Conservation (phyloP, 331 rosid species). For the Prunus yedoensis region DNA sequence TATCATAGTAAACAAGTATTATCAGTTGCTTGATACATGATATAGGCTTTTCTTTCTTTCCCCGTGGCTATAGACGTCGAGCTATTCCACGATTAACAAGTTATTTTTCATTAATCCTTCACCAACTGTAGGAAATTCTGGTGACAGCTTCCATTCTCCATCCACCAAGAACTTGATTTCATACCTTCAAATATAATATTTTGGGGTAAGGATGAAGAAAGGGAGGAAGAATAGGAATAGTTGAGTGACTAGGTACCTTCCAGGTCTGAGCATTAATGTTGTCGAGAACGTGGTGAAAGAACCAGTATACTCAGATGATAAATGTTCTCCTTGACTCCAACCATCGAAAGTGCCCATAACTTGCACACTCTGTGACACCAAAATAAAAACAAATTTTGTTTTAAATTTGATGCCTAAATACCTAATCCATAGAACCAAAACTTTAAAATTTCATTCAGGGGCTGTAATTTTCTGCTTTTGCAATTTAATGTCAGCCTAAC, state of each 20-base stretch:
- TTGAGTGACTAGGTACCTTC: constrained; percentile 52
- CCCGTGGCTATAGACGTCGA: constrained; percentile 9
- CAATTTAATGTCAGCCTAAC: background rate
- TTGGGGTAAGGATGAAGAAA: background rate
- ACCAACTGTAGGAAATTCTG: constrained; percentile 72
- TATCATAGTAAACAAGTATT: background rate
- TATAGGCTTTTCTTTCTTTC: background rate
- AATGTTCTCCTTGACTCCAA: constrained; percentile 92
- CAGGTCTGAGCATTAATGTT: constrained; percentile 73
- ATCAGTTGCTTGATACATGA: background rate
- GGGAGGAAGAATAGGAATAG: background rate
- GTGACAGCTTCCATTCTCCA: constrained; percentile 85
- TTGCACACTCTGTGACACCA: constrained; percentile 71
- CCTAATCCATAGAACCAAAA: background rate
- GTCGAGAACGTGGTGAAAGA: constrained; percentile 77
- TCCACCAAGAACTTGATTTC: constrained; percentile 94
- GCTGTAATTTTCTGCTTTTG: background rate
- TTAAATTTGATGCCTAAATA: background rate
- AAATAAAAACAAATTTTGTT: background rate
- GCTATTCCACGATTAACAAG: constrained; percentile 63
- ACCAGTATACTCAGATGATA: constrained; percentile 84
- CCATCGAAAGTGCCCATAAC: constrained; percentile 96
- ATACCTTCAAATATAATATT: constrained; percentile 48
- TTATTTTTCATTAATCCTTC: constrained; percentile 76
- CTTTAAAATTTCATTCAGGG: background rate